Percentiles rank a stretch among this genome's conserved stretches.
phyloP scores from a whole-genome alignment of 257 asterid genomes.

The Scutellaria barbata region DNA sequence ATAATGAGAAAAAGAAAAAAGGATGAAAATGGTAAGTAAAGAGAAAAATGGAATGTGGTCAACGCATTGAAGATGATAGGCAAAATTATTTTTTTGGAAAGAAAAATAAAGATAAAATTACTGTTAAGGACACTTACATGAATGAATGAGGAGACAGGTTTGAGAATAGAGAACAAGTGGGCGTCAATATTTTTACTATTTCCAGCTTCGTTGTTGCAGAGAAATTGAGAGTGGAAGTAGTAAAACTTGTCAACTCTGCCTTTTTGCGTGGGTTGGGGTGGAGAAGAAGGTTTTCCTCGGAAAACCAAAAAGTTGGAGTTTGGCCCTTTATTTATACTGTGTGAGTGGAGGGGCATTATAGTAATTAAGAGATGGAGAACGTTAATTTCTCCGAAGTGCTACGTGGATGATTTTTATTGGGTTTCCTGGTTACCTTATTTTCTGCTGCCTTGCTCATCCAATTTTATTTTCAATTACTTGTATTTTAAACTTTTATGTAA shows the following conservation, averaged over 20 bases:
- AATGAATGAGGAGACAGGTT: slow-evolving; percentile 28
- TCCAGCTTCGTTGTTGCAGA: slow-evolving; percentile 10
- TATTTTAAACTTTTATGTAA: no score
- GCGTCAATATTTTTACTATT: slow-evolving; percentile 21
- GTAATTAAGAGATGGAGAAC: no score
- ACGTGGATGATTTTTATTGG: background rate
- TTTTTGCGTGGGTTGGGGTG: no score
- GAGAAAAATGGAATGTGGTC: slow-evolving; percentile 29
- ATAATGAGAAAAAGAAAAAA: background rate
- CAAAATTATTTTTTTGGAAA: background rate
- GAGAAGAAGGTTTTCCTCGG: slow-evolving; percentile 38
- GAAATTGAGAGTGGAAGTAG: slow-evolving; percentile 8
- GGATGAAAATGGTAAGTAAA: background rate
- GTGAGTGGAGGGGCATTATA: background rate
- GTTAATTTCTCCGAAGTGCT: no score
- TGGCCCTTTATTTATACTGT: slow-evolving; percentile 30
- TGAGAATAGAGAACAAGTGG: background rate
- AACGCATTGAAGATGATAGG: slow-evolving; percentile 38
- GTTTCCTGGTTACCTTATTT: no score
- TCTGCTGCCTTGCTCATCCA: no score
- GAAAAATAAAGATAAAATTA: background rate
- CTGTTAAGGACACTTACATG: slow-evolving; percentile 40
- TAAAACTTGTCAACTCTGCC: no score
- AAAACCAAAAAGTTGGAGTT: slow-evolving; percentile 34
- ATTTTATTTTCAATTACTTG: no score